Evolutionary conservation across 306 rosid species (phyloP), one percentile per base, ranked within the genome.

Genomic region (Malus sieversii): DNA sequence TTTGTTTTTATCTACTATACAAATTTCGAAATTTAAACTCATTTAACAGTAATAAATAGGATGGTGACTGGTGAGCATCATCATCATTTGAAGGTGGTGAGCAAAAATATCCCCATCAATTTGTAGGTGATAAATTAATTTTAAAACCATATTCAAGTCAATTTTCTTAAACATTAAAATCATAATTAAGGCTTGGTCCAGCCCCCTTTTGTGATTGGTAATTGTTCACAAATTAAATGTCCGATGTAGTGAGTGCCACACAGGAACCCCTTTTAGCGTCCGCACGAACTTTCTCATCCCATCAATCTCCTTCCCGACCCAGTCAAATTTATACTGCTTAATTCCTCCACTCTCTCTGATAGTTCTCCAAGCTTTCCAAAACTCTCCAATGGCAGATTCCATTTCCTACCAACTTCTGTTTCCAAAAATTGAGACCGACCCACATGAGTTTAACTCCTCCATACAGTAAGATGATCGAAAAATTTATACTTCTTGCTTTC

Each of bases 391-490:
- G 62, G 29, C 12, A 10, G 62, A 58, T 58, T 58, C 62, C 42
- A 16, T 32, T 32, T 64, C n/a, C 42, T 33, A 53, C 44, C 77
- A 72, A 33, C 63, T 60, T 8, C 35, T 42, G 52, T 44, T 78
- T 40, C 86, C 85, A 27, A 80, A 80, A 71, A 14, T 83, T 80
- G 87, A 84, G 14, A 35, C 25, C 1, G 45, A 70, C 77, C 84
- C 88, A 53, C 45, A 52, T 44, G 82, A 29, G 15, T 72, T 71
- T 74, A 77, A 63, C 71, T 81, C 77, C 71, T 81, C 77, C 73
- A 52, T n/a, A 27, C 57, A n/a, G 97, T 89, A 80, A 84, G 93
- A 48, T 29, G 27, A 57, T 22, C 25, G 5, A 3, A 29, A 30
- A 16, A 16, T 23, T 13, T 38, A 0, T 16, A 3, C 13, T 3